Conservation (phyloP, 129 eudicot genomes). For the Tagetes erecta region DNA sequence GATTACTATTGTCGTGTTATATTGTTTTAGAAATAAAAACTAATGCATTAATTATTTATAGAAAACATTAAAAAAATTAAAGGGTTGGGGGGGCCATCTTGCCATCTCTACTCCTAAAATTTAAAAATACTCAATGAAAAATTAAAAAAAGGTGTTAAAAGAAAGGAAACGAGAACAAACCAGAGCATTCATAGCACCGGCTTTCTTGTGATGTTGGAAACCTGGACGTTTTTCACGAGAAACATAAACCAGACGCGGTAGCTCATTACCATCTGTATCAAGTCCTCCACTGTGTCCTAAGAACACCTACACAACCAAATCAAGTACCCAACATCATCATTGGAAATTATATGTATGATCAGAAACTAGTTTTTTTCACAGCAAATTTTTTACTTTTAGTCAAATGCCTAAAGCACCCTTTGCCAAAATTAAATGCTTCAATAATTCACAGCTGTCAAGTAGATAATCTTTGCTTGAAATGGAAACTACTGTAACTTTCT, state of each 20-base stretch:
- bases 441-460: background rate
- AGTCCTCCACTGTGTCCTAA: slow-evolving; percentile 61
- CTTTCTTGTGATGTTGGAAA: slow-evolving; percentile 67
- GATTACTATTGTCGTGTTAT: too few relatives aligned
- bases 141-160: background rate
- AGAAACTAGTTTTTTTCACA: background rate
- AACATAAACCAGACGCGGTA: slow-evolving; percentile 60
- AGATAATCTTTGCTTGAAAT: background rate
- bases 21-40: background rate
- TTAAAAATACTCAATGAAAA: background rate
- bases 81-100: background rate
- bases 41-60: background rate
- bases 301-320: slow-evolving; percentile 46
- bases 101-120: background rate
- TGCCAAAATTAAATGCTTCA: background rate
- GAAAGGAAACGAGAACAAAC: slow-evolving; percentile 27
- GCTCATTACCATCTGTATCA: slow-evolving; percentile 57
- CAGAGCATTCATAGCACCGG: slow-evolving; percentile 76
- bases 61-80: background rate
- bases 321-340: background rate
- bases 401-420: background rate
- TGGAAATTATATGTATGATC: background rate
- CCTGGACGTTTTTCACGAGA: slow-evolving; percentile 80
- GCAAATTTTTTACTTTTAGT: background rate
- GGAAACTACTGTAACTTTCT: background rate